These are phyloP conservation scores for Sechiopsis laciniata DNA, from an alignment of 306 rosid species.

Conservation along the genomic window DNA sequence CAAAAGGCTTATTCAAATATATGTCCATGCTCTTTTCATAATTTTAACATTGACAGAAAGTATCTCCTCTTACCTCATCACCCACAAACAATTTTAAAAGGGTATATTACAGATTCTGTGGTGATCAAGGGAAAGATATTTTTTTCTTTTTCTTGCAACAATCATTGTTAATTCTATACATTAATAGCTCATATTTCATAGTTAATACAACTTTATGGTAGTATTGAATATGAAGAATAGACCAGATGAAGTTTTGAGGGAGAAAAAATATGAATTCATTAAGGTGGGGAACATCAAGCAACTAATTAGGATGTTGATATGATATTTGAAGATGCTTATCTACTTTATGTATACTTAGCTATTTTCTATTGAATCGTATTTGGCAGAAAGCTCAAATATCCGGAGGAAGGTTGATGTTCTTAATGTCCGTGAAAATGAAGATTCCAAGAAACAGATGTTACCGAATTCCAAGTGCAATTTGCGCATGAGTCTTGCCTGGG, in stretches of 20 bases:
- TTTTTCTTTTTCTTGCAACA: too few relatives aligned
- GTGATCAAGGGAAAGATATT: not conserved
- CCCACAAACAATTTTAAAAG: not conserved
- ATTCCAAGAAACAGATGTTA: slow-evolving; percentile 20
- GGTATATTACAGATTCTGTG: not conserved
- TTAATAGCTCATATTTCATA: too few relatives aligned
- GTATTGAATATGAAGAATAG: too few relatives aligned
- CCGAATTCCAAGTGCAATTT: slow-evolving; percentile 31
- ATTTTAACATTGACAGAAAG: not conserved
- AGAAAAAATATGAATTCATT: too few relatives aligned
- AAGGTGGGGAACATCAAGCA: too few relatives aligned
- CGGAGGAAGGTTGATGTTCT: slow-evolving; percentile 48
- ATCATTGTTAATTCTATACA: too few relatives aligned
- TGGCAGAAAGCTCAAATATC: slow-evolving; percentile 27
- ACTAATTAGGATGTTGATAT: too few relatives aligned
- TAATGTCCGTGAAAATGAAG: slow-evolving; percentile 8
- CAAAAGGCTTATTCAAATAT: too few relatives aligned
- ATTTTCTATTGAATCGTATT: slow-evolving; percentile 11
- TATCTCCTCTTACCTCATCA: too few relatives aligned
- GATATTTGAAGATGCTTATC: too few relatives aligned
- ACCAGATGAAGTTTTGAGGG: too few relatives aligned
- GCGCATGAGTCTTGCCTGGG: slow-evolving; percentile 74
- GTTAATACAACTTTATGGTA: too few relatives aligned
- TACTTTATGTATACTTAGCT: not conserved
- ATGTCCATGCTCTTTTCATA: not conserved